Percentiles rank a stretch among this genome's conserved stretches.
phyloP scores from a whole-genome alignment of 1,284 basidiomycete genomes.

The Ceraceosorus guamensis region DNA sequence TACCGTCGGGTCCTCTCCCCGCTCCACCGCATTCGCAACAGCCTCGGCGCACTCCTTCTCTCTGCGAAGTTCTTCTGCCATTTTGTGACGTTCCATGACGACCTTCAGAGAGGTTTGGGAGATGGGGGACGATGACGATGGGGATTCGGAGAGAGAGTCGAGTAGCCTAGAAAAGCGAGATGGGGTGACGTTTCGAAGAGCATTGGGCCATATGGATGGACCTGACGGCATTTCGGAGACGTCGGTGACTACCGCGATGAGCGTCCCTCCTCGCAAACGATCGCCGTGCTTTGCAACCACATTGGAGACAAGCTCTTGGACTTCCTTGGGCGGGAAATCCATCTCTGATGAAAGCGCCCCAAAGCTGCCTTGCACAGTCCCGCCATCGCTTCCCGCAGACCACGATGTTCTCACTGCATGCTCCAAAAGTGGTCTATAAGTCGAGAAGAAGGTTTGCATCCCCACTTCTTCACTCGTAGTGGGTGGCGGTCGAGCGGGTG shows the following conservation, averaged over 20 bases:
- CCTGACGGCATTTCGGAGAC: not conserved
- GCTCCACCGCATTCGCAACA: conserved; percentile 37
- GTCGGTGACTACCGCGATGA: conserved; percentile 10
- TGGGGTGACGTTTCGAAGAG: not conserved
- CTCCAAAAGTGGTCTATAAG: conserved; percentile 26
- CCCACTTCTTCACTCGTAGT: conserved; percentile 22
- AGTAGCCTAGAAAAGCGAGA: conserved; percentile 27
- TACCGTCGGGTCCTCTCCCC: conserved; percentile 37
- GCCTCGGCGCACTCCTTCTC: conserved; percentile 35
- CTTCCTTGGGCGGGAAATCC: conserved; percentile 15
- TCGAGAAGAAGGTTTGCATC: conserved; percentile 30
- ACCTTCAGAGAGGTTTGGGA: conserved; percentile 21
- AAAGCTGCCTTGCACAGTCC: conserved; percentile 15
- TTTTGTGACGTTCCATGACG: conserved; percentile 19
- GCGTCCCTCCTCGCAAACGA: not conserved
- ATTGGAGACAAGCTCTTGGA: conserved; percentile 19
- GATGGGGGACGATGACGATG: not conserved
- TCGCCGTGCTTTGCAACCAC: conserved; percentile 10
- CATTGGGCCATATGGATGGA: not conserved
- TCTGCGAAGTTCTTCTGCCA: conserved; percentile 27
- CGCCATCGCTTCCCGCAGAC: conserved; percentile 9
- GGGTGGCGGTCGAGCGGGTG: conserved; percentile 24
- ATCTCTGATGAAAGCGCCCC: conserved; percentile 17
- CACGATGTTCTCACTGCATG: conserved; percentile 19
- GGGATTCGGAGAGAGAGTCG: conserved; percentile 14